Conservation (phyloP, 371 early-diverging fungal species). For the Actinomortierella wolfii region DNA sequence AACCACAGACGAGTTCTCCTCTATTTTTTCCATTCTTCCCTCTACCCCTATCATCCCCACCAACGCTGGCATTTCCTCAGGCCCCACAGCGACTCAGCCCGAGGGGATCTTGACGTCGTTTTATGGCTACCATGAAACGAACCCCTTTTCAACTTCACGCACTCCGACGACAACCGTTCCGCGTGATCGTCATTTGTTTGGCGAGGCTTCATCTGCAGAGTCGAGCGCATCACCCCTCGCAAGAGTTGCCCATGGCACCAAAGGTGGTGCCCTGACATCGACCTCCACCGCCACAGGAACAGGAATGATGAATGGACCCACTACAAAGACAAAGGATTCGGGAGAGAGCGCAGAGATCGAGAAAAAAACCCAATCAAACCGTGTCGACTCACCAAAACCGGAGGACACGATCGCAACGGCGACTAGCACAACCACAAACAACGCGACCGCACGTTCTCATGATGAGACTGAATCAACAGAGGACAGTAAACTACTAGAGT, state of each 20-base stretch:
- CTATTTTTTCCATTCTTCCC: conserved; percentile 56
- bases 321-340: not conserved
- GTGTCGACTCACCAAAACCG: no score
- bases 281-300: not conserved
- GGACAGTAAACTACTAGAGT: no score
- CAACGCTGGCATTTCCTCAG: conserved; percentile 8
- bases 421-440: no score
- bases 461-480: no score
- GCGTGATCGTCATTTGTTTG: conserved; percentile 35
- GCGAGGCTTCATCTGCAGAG: conserved; percentile 34
- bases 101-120: conserved; percentile 22
- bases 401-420: no score
- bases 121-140: conserved; percentile 36
- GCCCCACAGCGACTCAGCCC: conserved; percentile 23
- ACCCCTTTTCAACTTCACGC: conserved; percentile 36
- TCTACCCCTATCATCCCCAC: conserved; percentile 50
- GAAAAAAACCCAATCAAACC: no score
- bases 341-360: no score
- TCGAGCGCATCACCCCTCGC: conserved; percentile 19
- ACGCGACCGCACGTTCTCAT: no score
- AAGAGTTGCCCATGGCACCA: conserved; percentile 2
- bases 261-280: not conserved
- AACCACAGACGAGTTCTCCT: conserved; percentile 51
- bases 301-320: not conserved
- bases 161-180: conserved; percentile 13